Conservation (phyloP, 2,329 filamentous ascomycete species). For the Cladophialophora carrionii region DNA sequence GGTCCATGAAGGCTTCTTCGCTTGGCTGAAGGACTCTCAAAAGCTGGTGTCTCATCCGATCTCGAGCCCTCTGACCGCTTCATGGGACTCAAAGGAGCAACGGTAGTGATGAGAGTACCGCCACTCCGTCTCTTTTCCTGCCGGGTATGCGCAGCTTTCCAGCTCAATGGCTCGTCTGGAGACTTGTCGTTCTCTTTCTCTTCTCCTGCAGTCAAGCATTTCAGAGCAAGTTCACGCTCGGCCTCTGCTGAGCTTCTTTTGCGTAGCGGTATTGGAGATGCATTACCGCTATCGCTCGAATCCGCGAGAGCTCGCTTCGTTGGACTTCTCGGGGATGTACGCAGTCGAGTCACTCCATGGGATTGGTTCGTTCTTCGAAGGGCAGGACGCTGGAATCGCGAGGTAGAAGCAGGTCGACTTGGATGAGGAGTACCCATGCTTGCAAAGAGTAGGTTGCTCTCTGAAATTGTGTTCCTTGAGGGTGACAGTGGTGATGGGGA, state of each 20-base stretch:
- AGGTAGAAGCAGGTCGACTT: slow-evolving; percentile 67
- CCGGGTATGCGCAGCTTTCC: slow-evolving; percentile 48
- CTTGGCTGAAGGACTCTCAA: slow-evolving; percentile 87
- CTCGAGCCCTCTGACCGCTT: slow-evolving; percentile 83
- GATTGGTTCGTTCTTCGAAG: slow-evolving; percentile 47
- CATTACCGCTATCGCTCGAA: slow-evolving; percentile 72
- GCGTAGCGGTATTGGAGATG: slow-evolving; percentile 52
- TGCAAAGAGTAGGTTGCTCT: slow-evolving; percentile 57
- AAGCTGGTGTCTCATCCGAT: slow-evolving; percentile 80
- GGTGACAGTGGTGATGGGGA: slow-evolving; percentile 62
- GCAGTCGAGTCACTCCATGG: slow-evolving; percentile 56
- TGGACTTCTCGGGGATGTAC: slow-evolving; percentile 78
- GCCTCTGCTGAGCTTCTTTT: slow-evolving; percentile 48
- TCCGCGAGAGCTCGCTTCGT: slow-evolving; percentile 74
- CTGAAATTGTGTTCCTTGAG: slow-evolving; percentile 56
- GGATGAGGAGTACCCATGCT: slow-evolving; percentile 58
- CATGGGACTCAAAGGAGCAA: slow-evolving; percentile 69
- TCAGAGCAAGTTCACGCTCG: slow-evolving; percentile 53
- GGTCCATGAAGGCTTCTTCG: slow-evolving; percentile 82
- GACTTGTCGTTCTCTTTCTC: slow-evolving; percentile 37
- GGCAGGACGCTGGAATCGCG: slow-evolving; percentile 59
- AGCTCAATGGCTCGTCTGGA: slow-evolving; percentile 31
- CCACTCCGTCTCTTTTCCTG: slow-evolving; percentile 56
- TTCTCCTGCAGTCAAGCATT: slow-evolving; percentile 42
- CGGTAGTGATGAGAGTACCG: slow-evolving; percentile 55